Base-by-base conservation (phyloP, 257 asterid genomes). In the Asclepias syriaca region DNA sequence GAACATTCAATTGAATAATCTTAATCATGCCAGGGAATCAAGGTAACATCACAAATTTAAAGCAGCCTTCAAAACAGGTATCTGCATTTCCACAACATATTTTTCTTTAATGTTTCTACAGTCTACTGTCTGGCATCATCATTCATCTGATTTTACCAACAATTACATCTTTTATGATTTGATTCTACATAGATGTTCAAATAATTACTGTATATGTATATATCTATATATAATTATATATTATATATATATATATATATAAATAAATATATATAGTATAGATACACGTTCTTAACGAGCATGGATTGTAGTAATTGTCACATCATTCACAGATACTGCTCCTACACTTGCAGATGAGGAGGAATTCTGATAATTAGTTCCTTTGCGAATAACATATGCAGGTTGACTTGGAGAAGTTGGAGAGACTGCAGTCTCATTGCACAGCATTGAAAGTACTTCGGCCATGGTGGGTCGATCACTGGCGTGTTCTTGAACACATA, bases 401-500 rank as follows among this genome's bases (percentile, higher is more conserved):
- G 86, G 80, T 10, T 67, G 75, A 49, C 75, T 79, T 1, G 81
- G 84, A 18, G 70, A 56, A 32, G 46, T 27, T 15, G 72, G 48
- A 15, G 72, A 73, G 68, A 72, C 34, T 0, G 40, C 22, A 13
- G 54, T 71, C 51, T 78, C 80, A 34, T 74, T 75, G 54, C 77
- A 63, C 24, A 81, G 56, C 78, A 75, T 78, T 56, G 75, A 75
- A 0, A 72, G 27, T 16, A 72, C 69, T 48, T 72, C 43, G 3
- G 76, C 53, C 78, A 72, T 72, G 5, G 50, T 57, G 58, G 81
- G 85, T 43, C 83, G 34, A 9, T 81, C 77, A 19, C 11, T 68
- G 4, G 83, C 77, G 3, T 65, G 66, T 16, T 69, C 73, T 43
- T 82, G 81, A 16, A 82, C 82, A n/a, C 84, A 82, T 70, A 82